Evolutionary conservation across 2,329 filamentous ascomycete species (phyloP), one percentile per base, ranked within the genome.

Genomic region (Diplodia intermedia): DNA sequence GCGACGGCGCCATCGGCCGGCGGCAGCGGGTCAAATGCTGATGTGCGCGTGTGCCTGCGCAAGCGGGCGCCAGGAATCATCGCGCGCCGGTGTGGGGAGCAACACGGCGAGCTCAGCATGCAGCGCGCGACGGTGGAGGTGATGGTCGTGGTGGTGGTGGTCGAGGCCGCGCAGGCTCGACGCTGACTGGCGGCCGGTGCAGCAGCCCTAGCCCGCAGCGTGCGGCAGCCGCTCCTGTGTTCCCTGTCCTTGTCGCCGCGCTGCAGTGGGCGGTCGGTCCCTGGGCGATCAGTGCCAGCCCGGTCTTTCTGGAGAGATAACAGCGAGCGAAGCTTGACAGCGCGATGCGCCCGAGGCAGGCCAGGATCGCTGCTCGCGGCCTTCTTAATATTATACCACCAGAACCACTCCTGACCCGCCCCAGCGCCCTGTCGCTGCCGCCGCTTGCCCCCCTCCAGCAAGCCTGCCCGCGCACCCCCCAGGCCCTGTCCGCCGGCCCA

Each of bases 321-420:
- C 60, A 63, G 29, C 54, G 60, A 52, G 60, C 60, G 60, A 63
- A 63, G 60, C 60, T 63, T 63, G 43, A 63, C 60, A 29, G 43
- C 57, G 40, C 56, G 57, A 62, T 43, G 56, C 57, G 57, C 57
- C 57, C 57, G 57, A 63, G 60, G 43, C 60, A 63, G 18, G 60
- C 60, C 47, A 31, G 60, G 60, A 52, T 63, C 60, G 47, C 54
- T 40, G 33, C 43, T 52, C 60, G 43, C 60, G 60, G 50, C 43
- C 60, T 63, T 52, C 60, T 63, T 63, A 63, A 63, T 63, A 63
- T 63, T 52, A 63, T 63, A 63, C 43, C 60, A 60, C 31, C 56
- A 63, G 60, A 63, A 63, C 60, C 60, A 52, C 60, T 63, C 60
- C 60, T 63, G 60, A 63, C 43, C 43, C 60, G 43, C 57, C 60